phyloP scores from a whole-genome alignment of 2,329 filamentous ascomycete genomes.

The Cladobotryum protrusum region DNA sequence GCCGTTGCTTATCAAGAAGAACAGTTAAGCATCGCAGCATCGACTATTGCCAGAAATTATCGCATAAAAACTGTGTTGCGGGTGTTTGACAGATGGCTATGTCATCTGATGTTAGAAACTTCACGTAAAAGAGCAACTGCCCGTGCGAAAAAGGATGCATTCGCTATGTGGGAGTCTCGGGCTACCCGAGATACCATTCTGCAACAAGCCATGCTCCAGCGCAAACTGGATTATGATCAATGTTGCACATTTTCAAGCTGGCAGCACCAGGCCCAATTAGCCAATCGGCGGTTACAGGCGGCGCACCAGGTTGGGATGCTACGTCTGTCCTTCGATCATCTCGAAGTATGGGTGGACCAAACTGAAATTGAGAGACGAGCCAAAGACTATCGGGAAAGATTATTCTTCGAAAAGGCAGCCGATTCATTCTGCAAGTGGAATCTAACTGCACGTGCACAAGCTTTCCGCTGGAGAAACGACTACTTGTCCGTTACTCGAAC shows the following conservation, averaged over 20 bases:
- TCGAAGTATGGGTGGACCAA: slow-evolving; percentile 27
- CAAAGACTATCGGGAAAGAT: slow-evolving; percentile 16
- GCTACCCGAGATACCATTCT: slow-evolving; percentile 12
- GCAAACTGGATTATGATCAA: slow-evolving; percentile 13
- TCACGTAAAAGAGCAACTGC: slow-evolving; percentile 16
- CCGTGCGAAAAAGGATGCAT: slow-evolving; percentile 14
- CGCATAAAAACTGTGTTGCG: slow-evolving; percentile 16
- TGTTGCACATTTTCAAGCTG: slow-evolving; percentile 17
- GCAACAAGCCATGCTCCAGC: slow-evolving; percentile 15
- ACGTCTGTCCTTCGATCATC: slow-evolving; percentile 18
- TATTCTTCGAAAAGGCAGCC: slow-evolving; percentile 16
- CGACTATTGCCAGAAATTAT: slow-evolving; percentile 17
- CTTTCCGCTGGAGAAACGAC: slow-evolving; percentile 28
- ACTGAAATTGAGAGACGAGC: slow-evolving; percentile 22
- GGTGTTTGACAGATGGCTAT: slow-evolving; percentile 24
- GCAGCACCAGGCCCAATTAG: slow-evolving; percentile 12
- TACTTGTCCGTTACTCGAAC: slow-evolving; percentile 22
- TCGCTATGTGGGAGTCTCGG: slow-evolving; percentile 19
- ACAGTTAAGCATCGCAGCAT: slow-evolving; percentile 21
- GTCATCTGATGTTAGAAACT: slow-evolving; percentile 17
- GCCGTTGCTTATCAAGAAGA: slow-evolving; percentile 22
- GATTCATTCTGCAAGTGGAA: slow-evolving; percentile 27
- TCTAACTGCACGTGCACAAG: slow-evolving; percentile 26
- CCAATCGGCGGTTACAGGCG: slow-evolving; percentile 5
- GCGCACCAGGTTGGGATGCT: slow-evolving; percentile 12